These are phyloP conservation scores for Hemileia vastatrix DNA, from an alignment of 1,284 basidiomycete genomes.

Conservation along the genomic window DNA sequence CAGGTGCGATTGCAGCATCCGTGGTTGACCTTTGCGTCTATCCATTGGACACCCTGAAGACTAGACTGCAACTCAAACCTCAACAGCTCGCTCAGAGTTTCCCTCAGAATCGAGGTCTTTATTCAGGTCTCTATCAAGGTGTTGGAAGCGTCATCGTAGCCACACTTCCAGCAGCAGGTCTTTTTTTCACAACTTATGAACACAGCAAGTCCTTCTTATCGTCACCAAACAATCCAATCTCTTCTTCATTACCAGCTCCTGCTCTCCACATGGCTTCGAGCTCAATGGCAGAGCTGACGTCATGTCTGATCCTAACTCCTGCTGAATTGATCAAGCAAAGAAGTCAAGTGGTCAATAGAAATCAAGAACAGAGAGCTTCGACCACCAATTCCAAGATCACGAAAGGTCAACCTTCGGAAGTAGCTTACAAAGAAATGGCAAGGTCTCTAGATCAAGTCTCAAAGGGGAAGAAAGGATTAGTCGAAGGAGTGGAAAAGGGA, in stretches of 20 bases:
- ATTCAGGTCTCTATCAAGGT: slow-evolving; percentile 26
- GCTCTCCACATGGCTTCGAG: slow-evolving; percentile 31
- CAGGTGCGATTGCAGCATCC: slow-evolving; percentile 71
- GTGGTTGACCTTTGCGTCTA: slow-evolving; percentile 90
- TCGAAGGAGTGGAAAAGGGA: not conserved
- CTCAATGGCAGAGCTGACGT: slow-evolving; percentile 51
- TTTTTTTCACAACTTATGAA: slow-evolving; percentile 94
- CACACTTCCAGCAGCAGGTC: slow-evolving; percentile 57
- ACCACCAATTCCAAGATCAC: not conserved
- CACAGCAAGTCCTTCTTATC: slow-evolving; percentile 57
- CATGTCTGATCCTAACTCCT: slow-evolving; percentile 84
- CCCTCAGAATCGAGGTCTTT: slow-evolving; percentile 3
- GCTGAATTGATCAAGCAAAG: slow-evolving; percentile 88
- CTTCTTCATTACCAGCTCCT: not conserved
- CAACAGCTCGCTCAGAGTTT: not conserved
- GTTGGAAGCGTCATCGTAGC: slow-evolving; percentile 24
- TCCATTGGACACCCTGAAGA: slow-evolving; percentile 94
- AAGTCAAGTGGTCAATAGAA: slow-evolving; percentile 33
- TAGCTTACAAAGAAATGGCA: not conserved
- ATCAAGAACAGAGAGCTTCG: not conserved
- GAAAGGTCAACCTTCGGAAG: not conserved
- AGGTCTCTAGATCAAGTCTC: not conserved
- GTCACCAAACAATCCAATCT: slow-evolving; percentile 27
- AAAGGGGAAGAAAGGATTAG: not conserved
- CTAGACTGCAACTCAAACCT: slow-evolving; percentile 67